phyloP scores from a whole-genome alignment of 768 basidiomycete species.

The Rhodotorula toruloides region DNA sequence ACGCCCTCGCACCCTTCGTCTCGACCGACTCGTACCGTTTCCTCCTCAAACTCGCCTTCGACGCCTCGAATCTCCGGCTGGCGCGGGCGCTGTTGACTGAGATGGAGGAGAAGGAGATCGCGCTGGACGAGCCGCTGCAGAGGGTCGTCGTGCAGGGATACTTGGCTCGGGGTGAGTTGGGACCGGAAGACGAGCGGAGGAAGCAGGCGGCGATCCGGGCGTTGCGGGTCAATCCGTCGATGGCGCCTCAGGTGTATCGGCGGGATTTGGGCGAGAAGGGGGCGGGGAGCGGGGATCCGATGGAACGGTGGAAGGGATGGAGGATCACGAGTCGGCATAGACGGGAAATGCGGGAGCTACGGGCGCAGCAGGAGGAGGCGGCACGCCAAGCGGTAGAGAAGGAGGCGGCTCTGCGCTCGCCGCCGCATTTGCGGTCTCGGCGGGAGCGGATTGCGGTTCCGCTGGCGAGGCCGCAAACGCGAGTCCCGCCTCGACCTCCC shows the following conservation, averaged over 20 bases:
- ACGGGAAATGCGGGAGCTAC: too few relatives aligned
- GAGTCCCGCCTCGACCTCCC: too few relatives aligned
- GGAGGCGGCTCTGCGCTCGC: not conserved
- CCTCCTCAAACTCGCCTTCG: conserved; percentile 10
- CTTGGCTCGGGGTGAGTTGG: conserved; percentile 2
- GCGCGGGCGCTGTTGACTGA: conserved; percentile 17
- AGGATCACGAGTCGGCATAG: not conserved
- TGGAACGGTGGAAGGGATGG: conserved; percentile 7
- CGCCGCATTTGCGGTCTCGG: not conserved
- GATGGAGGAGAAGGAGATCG: conserved; percentile 1
- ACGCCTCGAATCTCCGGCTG: not conserved
- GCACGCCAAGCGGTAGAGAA: not conserved
- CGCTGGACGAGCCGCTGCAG: not conserved
- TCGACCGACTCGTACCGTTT: conserved; percentile 9
- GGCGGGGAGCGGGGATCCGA: not conserved
- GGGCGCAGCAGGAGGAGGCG: not conserved
- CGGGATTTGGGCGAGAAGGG: not conserved
- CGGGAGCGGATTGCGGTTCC: too few relatives aligned
- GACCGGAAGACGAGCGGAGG: not conserved
- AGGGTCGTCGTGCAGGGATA: conserved; percentile 6
- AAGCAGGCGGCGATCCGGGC: not conserved
- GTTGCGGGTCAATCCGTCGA: not conserved
- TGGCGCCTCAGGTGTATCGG: not conserved
- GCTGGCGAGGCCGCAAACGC: too few relatives aligned
- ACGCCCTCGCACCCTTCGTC: conserved; percentile 3